A percentile compares a stretch with the other conserved stretches of the same genome.
Evolutionary conservation across 495 filamentous ascomycete genomes (phyloP).

Genomic region (Podospora bellae-mahoneyi): DNA sequence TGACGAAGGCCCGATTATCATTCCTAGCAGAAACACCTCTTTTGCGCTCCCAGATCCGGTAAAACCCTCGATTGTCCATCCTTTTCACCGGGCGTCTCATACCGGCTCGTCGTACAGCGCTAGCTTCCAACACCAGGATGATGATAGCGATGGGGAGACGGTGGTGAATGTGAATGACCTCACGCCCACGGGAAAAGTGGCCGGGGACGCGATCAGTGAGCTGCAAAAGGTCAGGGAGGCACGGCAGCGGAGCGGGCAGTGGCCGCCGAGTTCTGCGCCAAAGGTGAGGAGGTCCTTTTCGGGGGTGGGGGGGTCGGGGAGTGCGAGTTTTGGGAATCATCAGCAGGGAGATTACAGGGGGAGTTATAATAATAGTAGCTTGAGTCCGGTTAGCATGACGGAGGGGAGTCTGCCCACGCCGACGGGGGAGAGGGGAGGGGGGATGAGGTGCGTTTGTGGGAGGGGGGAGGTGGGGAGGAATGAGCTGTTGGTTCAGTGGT

Average conservation of each 20-base stretch:
- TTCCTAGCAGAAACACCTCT: slow-evolving; percentile 60
- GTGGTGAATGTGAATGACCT: slow-evolving; percentile 47
- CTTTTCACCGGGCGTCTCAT: slow-evolving; percentile 53
- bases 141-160: slow-evolving; percentile 57
- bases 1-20: slow-evolving; percentile 63
- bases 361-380: slow-evolving; percentile 22
- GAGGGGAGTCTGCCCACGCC: slow-evolving; percentile 66
- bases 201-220: slow-evolving; percentile 54
- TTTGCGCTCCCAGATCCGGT: slow-evolving; percentile 57
- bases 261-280: slow-evolving; percentile 42
- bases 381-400: slow-evolving; percentile 65
- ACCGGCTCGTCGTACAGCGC: slow-evolving; percentile 46
- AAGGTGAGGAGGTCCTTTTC: slow-evolving; percentile 26
- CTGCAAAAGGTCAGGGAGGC: slow-evolving; percentile 70
- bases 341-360: slow-evolving; percentile 5
- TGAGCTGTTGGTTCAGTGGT: slow-evolving; percentile 84
- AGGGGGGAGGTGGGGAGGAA: slow-evolving; percentile 49
- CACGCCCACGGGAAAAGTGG: slow-evolving; percentile 28
- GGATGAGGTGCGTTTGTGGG: slow-evolving; percentile 72
- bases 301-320: background rate
- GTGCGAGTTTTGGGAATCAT: background rate
- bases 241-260: slow-evolving; percentile 58
- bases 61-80: slow-evolving; percentile 45
- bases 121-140: slow-evolving; percentile 33
- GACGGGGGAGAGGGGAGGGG: slow-evolving; percentile 53